These are phyloP conservation scores for Bruguiera hainesii DNA, from an alignment of 441 rosid genomes.

Conservation along the genomic window DNA sequence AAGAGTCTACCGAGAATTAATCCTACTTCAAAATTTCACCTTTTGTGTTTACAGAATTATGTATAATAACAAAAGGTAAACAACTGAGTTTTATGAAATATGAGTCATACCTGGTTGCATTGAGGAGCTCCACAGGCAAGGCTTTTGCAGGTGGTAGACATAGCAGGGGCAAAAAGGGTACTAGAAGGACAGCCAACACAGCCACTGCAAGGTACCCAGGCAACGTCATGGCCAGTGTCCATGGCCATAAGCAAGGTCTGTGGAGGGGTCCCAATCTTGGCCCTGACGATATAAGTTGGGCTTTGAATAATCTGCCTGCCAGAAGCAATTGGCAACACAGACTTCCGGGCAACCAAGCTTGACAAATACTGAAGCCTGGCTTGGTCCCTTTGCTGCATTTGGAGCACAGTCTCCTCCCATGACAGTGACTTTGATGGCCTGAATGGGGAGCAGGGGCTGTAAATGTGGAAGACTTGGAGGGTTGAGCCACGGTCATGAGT, in stretches of 20 bases:
- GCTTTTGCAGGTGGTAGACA: slow-evolving; percentile 53
- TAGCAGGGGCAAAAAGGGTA: slow-evolving; percentile 39
- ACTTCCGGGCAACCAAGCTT: slow-evolving; percentile 53
- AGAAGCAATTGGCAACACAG: slow-evolving; percentile 78
- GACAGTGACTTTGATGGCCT: slow-evolving; percentile 50
- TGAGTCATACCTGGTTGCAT: slow-evolving; percentile 43
- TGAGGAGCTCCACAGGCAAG: slow-evolving; percentile 58
- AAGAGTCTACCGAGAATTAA: no score
- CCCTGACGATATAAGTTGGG: slow-evolving; percentile 73
- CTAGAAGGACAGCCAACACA: slow-evolving; percentile 73
- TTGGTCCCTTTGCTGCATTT: slow-evolving; percentile 64
- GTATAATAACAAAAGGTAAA: neutral
- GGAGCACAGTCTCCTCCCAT: slow-evolving; percentile 68
- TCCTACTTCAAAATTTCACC: no score
- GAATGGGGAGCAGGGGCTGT: slow-evolving; percentile 76
- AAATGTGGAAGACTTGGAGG: slow-evolving; percentile 70
- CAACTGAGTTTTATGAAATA: neutral
- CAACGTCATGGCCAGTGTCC: slow-evolving; percentile 86
- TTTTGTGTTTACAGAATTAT: neutral
- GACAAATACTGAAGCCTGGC: slow-evolving; percentile 64
- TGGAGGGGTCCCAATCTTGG: slow-evolving; percentile 73
- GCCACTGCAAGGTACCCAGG: slow-evolving; percentile 84
- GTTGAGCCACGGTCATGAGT: slow-evolving; percentile 48
- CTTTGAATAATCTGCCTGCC: slow-evolving; percentile 71
- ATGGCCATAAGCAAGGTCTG: slow-evolving; percentile 79